phyloP scores from a whole-genome alignment of 495 filamentous ascomycete genomes.

The Parathielavia hyrcaniae region DNA sequence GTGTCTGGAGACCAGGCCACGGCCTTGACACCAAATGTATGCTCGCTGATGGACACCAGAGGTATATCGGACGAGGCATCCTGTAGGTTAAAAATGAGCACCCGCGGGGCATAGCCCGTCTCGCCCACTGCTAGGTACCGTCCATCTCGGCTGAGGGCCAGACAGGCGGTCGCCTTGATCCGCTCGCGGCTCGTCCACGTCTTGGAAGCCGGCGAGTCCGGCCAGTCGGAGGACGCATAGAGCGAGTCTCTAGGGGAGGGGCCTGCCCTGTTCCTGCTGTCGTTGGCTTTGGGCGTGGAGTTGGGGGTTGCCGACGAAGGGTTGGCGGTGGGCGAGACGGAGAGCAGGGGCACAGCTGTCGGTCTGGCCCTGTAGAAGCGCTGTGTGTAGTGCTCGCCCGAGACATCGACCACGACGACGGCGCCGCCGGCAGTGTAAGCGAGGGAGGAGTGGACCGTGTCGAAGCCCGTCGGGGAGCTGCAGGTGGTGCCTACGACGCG shows the following conservation, averaged over 20 bases:
- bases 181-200: slow-evolving; percentile 81
- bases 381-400: slow-evolving; percentile 68
- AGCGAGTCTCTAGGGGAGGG: slow-evolving; percentile 52
- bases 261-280: slow-evolving; percentile 54
- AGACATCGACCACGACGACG: slow-evolving; percentile 80
- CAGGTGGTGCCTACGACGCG: slow-evolving; percentile 87
- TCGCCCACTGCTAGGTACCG: slow-evolving; percentile 88
- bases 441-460: slow-evolving; percentile 69
- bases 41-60: slow-evolving; percentile 78
- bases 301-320: slow-evolving; percentile 45
- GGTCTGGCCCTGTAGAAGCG: slow-evolving; percentile 87
- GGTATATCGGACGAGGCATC: slow-evolving; percentile 74
- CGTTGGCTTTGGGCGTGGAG: slow-evolving; percentile 60
- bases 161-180: slow-evolving; percentile 92
- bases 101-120: slow-evolving; percentile 88
- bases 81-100: slow-evolving; percentile 79
- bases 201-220: slow-evolving; percentile 57
- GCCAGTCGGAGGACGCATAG: slow-evolving; percentile 40
- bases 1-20: slow-evolving; percentile 87
- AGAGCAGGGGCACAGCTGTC: slow-evolving; percentile 59
- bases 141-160: slow-evolving; percentile 85
- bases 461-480: slow-evolving; percentile 77
- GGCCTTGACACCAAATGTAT: slow-evolving; percentile 81
- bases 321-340: slow-evolving; percentile 36
- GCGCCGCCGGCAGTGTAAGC: slow-evolving; percentile 88